Evolutionary conservation across 805 yeast species (phyloP), one percentile per base, ranked within the genome.

Genomic region (Ogataea thermomethanolica): DNA sequence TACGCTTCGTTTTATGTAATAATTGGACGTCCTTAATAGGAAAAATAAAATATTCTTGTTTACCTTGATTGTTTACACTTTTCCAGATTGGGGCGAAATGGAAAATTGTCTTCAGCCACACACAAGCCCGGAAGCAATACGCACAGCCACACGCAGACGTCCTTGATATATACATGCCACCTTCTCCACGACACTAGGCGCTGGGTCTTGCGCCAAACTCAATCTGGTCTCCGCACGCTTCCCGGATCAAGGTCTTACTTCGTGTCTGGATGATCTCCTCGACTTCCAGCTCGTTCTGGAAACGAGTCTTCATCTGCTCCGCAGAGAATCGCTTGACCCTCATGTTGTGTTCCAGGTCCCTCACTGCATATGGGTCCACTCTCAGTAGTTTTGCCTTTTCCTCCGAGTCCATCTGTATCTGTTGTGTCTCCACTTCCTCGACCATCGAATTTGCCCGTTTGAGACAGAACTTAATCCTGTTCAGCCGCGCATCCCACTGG

Each of bases 301-400:
- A 60, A 63, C 72, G 67, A 9, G 50, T 58, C 7, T 44, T 41
- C 8, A 73, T 37, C 5, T 46, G 46, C n/a, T 55, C 52, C 36
- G 62, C 61, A 11, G 58, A 55, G 2, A 17, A 34, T 31, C 57
- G 63, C 30, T 58, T 59, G 4, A 48, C 42, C 12, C 62, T 62
- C 12, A 58, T 54, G 13, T 56, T 54, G 7, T 59, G 60, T 15
- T 58, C 45, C 6, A 58, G 29, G 32, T 72, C 74, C 36, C 69
- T 64, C 8, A 65, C 60, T 3, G 74, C 74, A 48, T 77, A 77
- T 1, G 82, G 81, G 50, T 77, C 79, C 5, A 71, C 48, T 22
- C 76, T 61, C 59, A 29, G 57, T 47, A 46, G 36, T 24, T 41
- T 53, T 24, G 44, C 44, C 33, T 39, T 58, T 31, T 43, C 59